Base-by-base conservation (phyloP, 2,329 filamentous ascomycete species). In the Clarireedia hainanense region DNA sequence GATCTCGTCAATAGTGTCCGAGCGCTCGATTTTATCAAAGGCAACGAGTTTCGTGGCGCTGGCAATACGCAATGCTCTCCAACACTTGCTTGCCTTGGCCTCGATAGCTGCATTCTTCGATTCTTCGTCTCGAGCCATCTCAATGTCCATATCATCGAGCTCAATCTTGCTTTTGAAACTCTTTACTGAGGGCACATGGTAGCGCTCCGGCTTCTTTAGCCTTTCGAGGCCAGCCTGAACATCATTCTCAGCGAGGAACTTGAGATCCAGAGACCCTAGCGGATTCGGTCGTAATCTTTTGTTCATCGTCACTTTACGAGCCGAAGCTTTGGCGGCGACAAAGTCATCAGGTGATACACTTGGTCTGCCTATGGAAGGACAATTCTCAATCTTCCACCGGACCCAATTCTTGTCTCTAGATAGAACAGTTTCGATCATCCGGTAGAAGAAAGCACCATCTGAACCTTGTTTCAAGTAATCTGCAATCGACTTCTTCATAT, bases 391-490 rank as follows among this genome's bases (percentile, higher is more conserved):
- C 74, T 99, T 99, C 94, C 94, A 99, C 60, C 91, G 86, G 46
- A 95, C 91, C 95, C 95, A 99, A 69, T 97, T 96, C 75, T 96
- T 97, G 71, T 99, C 94, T 60, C 94, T 81, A 24, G 90, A 89
- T 30, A 99, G 81, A 34, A 99, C 92, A 12, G 91, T 97, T 70
- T 97, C 92, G 34, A 99, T 91, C 83, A 97, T 95, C 40, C 94
- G 86, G 72, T 91, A 88, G 71, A 97, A 99, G 71, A 95, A 95
- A 61, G 89, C 88, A 30, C 94, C 94, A 66, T 95, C 91, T 43
- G 78, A 74, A 20, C 89, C 89, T 64, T 85, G 80, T 67, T 88
- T 87, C 56, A 99, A 80, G 71, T 96, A 96, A 57, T 84, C 83
- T 57, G 88, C 87, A 65, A 97, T 95, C 6, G 79, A 77, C 39